These are phyloP conservation scores for Salvia rosmarinus DNA, from an alignment of 257 asterid genomes.

Conservation along the genomic window DNA sequence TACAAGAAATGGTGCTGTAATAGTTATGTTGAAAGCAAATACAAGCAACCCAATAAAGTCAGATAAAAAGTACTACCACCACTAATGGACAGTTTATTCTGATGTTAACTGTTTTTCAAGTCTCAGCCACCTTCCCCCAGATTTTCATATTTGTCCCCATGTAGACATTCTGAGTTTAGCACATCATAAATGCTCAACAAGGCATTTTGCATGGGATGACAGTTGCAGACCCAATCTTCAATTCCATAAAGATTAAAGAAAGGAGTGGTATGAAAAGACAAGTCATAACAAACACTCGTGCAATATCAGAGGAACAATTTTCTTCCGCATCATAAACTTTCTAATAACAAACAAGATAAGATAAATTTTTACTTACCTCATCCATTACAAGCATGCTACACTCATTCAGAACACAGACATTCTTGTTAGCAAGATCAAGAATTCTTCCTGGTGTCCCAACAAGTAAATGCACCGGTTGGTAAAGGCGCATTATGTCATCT, in stretches of 20 bases:
- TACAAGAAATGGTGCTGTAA: slow-evolving; percentile 14
- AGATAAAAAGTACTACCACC: slow-evolving; percentile 11
- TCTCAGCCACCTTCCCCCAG: slow-evolving; percentile 2
- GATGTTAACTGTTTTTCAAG: slow-evolving; percentile 1
- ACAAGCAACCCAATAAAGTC: slow-evolving; percentile 24
- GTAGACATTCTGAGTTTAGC: slow-evolving; percentile 14
- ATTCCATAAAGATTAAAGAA: slow-evolving; percentile 3
- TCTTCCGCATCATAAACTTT: slow-evolving; percentile 4
- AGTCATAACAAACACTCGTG: not conserved
- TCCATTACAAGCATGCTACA: slow-evolving; percentile 79
- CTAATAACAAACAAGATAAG: not conserved
- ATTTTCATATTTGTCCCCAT: not conserved
- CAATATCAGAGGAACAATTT: not conserved
- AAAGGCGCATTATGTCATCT: slow-evolving; percentile 90
- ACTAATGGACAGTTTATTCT: slow-evolving; percentile 14
- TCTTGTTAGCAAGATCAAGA: slow-evolving; percentile 79
- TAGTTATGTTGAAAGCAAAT: slow-evolving; percentile 11
- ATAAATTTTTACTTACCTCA: slow-evolving; percentile 53
- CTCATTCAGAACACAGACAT: slow-evolving; percentile 62
- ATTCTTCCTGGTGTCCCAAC: slow-evolving; percentile 96
- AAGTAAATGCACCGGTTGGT: slow-evolving; percentile 90
- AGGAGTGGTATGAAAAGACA: not conserved
- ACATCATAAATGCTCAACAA: not conserved
- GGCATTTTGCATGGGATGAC: not conserved
- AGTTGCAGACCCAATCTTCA: slow-evolving; percentile 3